These are phyloP conservation scores for Gossypium rotundifolium DNA, from an alignment of 345 rosid genomes.

Conservation along the genomic window DNA sequence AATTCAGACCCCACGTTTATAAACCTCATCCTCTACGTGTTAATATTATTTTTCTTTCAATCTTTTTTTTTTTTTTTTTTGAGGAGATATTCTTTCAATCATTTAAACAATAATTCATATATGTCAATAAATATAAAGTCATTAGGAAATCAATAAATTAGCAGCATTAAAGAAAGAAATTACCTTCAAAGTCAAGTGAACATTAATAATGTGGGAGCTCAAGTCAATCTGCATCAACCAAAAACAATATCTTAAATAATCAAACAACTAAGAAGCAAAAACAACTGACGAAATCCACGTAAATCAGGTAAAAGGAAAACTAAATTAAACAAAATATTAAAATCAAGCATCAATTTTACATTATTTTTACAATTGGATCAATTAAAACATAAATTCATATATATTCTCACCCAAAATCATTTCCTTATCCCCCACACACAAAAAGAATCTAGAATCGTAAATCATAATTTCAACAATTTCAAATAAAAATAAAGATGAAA, in stretches of 20 bases:
- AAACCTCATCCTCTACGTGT: background rate
- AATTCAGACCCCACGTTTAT: too few species aligned
- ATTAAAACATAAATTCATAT: too few species aligned
- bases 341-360: background rate
- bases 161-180: background rate
- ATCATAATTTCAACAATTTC: too few species aligned
- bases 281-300: background rate
- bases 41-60: background rate
- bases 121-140: too few species aligned
- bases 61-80: too few species aligned
- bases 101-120: background rate
- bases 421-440: too few species aligned
- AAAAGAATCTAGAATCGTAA: too few species aligned
- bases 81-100: too few species aligned
- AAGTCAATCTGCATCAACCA: conserved; percentile 74
- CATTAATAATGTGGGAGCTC: conserved; percentile 72
- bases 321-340: background rate
- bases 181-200: conserved; percentile 89
- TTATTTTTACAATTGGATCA: too few species aligned
- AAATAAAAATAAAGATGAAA: too few species aligned
- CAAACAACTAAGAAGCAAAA: background rate
- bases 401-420: too few species aligned
- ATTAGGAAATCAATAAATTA: too few species aligned
- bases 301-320: background rate
- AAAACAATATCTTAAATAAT: background rate